Evolutionary conservation across 345 rosid genomes (phyloP), one percentile per base, ranked within the genome.

Genomic region (Microthlaspi erraticum): DNA sequence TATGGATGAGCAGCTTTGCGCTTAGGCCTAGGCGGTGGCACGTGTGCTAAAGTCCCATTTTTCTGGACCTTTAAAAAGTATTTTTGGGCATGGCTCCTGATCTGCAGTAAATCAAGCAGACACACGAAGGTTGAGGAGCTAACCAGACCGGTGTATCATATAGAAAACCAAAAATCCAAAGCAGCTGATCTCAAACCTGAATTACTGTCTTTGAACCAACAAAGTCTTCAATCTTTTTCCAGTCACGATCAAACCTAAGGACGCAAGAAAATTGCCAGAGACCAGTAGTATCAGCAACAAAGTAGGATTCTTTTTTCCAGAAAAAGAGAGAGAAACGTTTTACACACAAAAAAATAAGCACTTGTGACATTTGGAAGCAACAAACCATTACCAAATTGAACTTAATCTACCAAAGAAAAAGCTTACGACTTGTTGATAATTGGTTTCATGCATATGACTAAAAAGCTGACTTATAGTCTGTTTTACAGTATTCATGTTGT

Each of bases 1-100:
- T 91, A 91, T 20, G 97, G 95, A 80, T 87, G 97, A 64, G 92
- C 89, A 60, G 97, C 92, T 87, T 88, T 91, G 73, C 95, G 84
- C 78, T 90, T 90, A 41, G 97, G 97, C 57, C 97, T 79, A 48
- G 97, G 97, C 5, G 95, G 97, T 69, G 97, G 95, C 60, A 91
- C 78, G 76, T 91, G 97, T 71, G 88, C 97, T 64, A 79, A 79
- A 50, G 91, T 84, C 56, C 97, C 97, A 44, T 60, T 91, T 75
- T 88, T 91, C 73, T 88, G 92, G 34, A 87, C 97, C 82, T 91
- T 91, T 9, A 83, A 76, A 71, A 91, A 91, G 80, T 91, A 91
- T 71, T 88, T 91, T 75, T 91, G 97, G 26, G 95, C 97, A 74
- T 91, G 97, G 60, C 97, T 88, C 59, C 97, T 93, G 46, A 91